Conservation (phyloP, 805 yeast genomes). For the Alloascoidea hylecoeti region DNA sequence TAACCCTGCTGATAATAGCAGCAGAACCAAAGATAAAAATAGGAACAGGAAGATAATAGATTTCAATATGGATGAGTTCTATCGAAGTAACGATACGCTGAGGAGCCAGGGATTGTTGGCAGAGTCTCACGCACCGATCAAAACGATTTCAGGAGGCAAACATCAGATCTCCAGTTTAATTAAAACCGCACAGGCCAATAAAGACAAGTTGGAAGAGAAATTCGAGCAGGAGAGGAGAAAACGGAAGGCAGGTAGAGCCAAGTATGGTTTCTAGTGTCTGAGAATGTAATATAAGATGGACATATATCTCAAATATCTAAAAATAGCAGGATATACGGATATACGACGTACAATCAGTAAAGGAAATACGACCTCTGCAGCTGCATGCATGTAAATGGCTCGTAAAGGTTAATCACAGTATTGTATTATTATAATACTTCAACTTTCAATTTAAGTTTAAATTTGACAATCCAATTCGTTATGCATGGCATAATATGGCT, state of each 20-base stretch:
- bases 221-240: background rate
- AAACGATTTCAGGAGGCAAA: background rate
- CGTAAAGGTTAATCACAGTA: too few species aligned
- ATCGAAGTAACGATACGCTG: constrained; percentile 12
- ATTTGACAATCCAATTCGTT: too few species aligned
- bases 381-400: too few species aligned
- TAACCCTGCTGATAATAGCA: too few species aligned
- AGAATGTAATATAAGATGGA: too few species aligned
- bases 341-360: too few species aligned
- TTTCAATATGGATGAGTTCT: constrained; percentile 17
- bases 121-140: constrained; percentile 1
- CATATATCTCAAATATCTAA: too few species aligned
- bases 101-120: constrained; percentile 16
- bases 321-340: too few species aligned
- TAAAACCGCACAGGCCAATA: background rate
- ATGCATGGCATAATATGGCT: too few species aligned
- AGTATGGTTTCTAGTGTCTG: constrained; percentile 1
- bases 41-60: constrained; percentile 12
- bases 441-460: too few species aligned
- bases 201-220: background rate
- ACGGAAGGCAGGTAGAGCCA: background rate
- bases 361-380: too few species aligned
- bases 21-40: constrained; percentile 3
- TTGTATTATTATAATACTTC: too few species aligned
- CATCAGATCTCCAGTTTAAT: constrained; percentile 2